Evolutionary conservation across 169 alveolate species (phyloP).

Genomic region (Plasmodium chabaudi): DNA sequence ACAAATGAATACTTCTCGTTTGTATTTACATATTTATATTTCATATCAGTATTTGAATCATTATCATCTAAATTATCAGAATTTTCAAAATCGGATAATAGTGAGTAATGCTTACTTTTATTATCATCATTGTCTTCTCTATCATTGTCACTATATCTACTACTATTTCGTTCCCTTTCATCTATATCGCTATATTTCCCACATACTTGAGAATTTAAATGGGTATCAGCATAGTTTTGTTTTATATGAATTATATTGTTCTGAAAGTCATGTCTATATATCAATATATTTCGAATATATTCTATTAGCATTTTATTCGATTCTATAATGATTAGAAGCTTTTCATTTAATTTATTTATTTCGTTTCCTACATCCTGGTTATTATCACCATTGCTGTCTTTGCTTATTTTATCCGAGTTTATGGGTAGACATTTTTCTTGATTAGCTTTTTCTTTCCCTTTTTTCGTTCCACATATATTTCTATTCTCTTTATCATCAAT

Average conservation of each 20-base stretch:
- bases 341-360: slow-evolving; percentile 24
- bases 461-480: background rate
- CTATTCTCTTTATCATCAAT: background rate
- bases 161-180: background rate
- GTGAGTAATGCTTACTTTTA: background rate
- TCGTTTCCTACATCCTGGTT: background rate
- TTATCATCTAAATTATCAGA: background rate
- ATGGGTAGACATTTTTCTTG: background rate
- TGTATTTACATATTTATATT: slow-evolving; percentile 48
- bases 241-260: slow-evolving; percentile 20
- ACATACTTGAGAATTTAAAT: background rate
- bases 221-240: slow-evolving; percentile 9
- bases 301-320: slow-evolving; percentile 25
- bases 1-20: slow-evolving; percentile 57
- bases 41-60: slow-evolving; percentile 10
- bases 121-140: background rate
- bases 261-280: slow-evolving; percentile 42
- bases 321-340: slow-evolving; percentile 20
- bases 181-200: background rate
- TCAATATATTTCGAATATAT: slow-evolving; percentile 19
- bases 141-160: background rate
- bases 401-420: background rate
- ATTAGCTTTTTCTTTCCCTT: background rate
- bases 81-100: slow-evolving; percentile 33
- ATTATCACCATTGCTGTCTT: background rate